Percentiles rank a stretch among this genome's conserved stretches.
phyloP scores from a whole-genome alignment of 352 stramenopile genomes.

The Thraustotheca clavata region DNA sequence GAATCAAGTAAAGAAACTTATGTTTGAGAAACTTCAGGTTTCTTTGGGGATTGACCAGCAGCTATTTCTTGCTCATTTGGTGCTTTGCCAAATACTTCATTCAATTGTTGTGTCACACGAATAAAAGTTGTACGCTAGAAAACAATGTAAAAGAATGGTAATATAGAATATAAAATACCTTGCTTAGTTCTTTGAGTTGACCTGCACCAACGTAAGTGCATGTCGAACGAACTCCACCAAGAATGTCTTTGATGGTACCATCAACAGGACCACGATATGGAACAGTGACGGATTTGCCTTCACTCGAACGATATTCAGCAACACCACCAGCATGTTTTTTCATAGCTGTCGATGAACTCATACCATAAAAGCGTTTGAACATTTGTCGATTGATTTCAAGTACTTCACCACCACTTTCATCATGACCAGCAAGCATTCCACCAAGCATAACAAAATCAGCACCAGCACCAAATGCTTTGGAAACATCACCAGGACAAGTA shows the following conservation, averaged over 20 bases:
- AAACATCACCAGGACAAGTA: conserved; percentile 83
- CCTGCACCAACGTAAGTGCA: conserved; percentile 90
- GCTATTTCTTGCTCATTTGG: conserved; percentile 60
- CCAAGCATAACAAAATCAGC: conserved; percentile 92
- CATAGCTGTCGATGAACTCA: conserved; percentile 89
- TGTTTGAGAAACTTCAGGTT: no score
- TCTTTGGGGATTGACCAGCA: conserved; percentile 3
- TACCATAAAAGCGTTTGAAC: conserved; percentile 91
- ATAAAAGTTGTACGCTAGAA: conserved; percentile 88
- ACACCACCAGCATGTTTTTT: conserved; percentile 88
- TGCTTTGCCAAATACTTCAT: conserved; percentile 83
- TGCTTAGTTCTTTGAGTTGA: conserved; percentile 87
- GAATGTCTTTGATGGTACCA: conserved; percentile 81
- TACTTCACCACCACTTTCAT: conserved; percentile 83
- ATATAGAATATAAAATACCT: conserved; percentile 32
- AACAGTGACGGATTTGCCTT: conserved; percentile 89
- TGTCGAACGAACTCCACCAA: conserved; percentile 86
- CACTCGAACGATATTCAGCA: conserved; percentile 84
- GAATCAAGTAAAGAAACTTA: no score
- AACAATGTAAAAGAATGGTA: not conserved
- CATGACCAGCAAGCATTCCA: conserved; percentile 87
- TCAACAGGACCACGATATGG: conserved; percentile 75
- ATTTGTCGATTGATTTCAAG: conserved; percentile 56
- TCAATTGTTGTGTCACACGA: conserved; percentile 87
- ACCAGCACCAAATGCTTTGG: conserved; percentile 87